These are phyloP conservation scores for Aurinia saxatilis DNA, from an alignment of 345 rosid species.

Conservation along the genomic window DNA sequence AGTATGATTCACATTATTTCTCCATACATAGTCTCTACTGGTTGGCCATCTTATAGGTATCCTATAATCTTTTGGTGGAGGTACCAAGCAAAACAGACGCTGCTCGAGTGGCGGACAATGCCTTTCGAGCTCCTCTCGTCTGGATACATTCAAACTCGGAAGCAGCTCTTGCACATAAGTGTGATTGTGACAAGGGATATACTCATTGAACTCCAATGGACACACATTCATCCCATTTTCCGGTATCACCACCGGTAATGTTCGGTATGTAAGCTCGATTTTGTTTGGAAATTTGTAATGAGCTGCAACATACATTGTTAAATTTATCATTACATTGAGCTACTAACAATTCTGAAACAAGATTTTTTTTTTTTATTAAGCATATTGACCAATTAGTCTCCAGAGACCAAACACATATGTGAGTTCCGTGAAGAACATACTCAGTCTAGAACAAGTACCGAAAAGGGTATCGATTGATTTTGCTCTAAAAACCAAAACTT, in stretches of 20 bases:
- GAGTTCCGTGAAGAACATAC: too few species aligned
- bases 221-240: slow-evolving; percentile 64
- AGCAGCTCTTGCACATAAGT: slow-evolving; percentile 47
- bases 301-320: slow-evolving; percentile 33
- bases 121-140: slow-evolving; percentile 81
- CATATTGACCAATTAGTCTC: too few species aligned
- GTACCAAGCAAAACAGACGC: slow-evolving; percentile 81
- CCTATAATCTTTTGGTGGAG: slow-evolving; percentile 84
- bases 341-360: too few species aligned
- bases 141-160: slow-evolving; percentile 50
- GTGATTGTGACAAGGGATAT: slow-evolving; percentile 78
- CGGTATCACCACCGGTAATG: slow-evolving; percentile 46
- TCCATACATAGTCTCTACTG: slow-evolving; percentile 85
- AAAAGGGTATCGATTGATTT: not conserved
- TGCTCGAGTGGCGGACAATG: slow-evolving; percentile 78
- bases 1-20: slow-evolving; percentile 91
- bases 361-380: too few species aligned
- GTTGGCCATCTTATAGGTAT: slow-evolving; percentile 84
- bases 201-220: slow-evolving; percentile 68
- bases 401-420: too few species aligned
- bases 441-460: not conserved
- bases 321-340: not conserved
- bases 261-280: slow-evolving; percentile 51
- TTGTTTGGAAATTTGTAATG: slow-evolving; percentile 38
- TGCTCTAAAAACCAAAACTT: not conserved